Evolutionary conservation across 371 early-diverging fungal genomes (phyloP).

Genomic region (Spiromyces aspiralis): DNA sequence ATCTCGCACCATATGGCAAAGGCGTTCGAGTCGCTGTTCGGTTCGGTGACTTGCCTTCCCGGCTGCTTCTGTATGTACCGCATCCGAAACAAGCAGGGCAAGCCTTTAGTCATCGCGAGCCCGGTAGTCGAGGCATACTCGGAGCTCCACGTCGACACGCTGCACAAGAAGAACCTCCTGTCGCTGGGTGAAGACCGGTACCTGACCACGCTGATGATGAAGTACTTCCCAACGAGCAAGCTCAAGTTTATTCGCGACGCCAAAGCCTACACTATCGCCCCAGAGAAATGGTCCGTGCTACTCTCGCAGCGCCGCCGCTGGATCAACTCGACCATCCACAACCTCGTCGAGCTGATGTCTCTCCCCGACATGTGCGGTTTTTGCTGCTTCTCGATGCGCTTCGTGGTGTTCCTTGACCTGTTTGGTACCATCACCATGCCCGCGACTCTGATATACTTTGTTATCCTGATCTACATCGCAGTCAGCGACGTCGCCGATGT

Average conservation of each 20-base stretch:
- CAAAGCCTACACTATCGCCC: constrained; percentile 84
- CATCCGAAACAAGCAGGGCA: constrained; percentile 35
- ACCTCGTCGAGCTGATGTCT: constrained; percentile 67
- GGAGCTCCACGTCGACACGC: constrained; percentile 84
- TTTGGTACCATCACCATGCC: constrained; percentile 81
- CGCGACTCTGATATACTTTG: constrained; percentile 64
- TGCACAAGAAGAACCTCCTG: constrained; percentile 97
- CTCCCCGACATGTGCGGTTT: constrained; percentile 84
- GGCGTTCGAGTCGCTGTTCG: constrained; percentile 96
- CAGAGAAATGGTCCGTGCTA: constrained; percentile 81
- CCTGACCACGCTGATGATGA: constrained; percentile 92
- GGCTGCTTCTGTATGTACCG: constrained; percentile 93
- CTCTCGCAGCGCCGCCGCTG: constrained; percentile 89
- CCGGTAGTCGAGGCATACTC: constrained; percentile 83
- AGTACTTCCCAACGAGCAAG: constrained; percentile 90
- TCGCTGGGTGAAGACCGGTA: constrained; percentile 98
- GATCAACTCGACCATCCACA: constrained; percentile 94
- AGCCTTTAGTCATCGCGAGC: constrained; percentile 59
- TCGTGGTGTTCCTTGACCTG: constrained; percentile 79
- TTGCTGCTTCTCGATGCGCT: constrained; percentile 92
- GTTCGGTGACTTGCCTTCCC: constrained; percentile 82
- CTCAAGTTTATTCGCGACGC: constrained; percentile 91
- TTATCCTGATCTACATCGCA: constrained; percentile 51
- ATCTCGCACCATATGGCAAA: constrained; percentile 93
- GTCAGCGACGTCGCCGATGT: constrained; percentile 61